phyloP scores from a whole-genome alignment of 108 stramenopile genomes.

The Aurantiochytrium sp. region DNA sequence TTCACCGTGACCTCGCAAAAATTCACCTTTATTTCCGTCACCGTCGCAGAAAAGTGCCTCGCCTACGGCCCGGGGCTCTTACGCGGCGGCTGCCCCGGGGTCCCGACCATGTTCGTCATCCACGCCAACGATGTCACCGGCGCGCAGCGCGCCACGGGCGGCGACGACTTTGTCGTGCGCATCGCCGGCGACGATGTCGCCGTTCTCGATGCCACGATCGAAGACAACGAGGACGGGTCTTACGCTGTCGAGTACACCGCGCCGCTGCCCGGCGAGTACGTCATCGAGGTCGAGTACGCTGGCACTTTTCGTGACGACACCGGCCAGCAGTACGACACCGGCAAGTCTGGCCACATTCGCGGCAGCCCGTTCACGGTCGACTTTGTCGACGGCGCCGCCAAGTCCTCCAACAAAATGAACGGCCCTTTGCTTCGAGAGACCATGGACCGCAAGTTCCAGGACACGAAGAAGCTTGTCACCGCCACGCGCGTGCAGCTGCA shows the following conservation, averaged over 20 bases:
- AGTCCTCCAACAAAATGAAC: neutral
- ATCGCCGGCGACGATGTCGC: constrained; percentile 16
- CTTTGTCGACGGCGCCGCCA: neutral
- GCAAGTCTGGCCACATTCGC: constrained; percentile 57
- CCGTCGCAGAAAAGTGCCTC: constrained; percentile 56
- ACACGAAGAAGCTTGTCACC: neutral
- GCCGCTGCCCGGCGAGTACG: constrained; percentile 53
- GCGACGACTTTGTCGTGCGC: constrained; percentile 65
- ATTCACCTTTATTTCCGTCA: constrained; percentile 69
- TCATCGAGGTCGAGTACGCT: constrained; percentile 59
- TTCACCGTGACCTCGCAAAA: constrained; percentile 61
- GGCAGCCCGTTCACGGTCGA: constrained; percentile 60
- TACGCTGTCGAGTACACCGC: constrained; percentile 60
- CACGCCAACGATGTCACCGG: constrained; percentile 65
- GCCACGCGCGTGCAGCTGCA: neutral
- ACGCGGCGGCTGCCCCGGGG: constrained; percentile 46
- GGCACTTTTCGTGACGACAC: constrained; percentile 63
- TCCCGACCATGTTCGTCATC: constrained; percentile 58
- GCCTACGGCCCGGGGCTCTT: constrained; percentile 74
- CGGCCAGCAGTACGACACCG: neutral
- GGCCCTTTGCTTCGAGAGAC: neutral
- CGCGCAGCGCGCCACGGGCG: constrained; percentile 62
- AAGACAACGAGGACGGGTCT: constrained; percentile 63
- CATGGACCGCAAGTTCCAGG: neutral
- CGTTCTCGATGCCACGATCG: constrained; percentile 28